phyloP scores from a whole-genome alignment of 768 basidiomycete genomes.

The Amanita muscaria region DNA sequence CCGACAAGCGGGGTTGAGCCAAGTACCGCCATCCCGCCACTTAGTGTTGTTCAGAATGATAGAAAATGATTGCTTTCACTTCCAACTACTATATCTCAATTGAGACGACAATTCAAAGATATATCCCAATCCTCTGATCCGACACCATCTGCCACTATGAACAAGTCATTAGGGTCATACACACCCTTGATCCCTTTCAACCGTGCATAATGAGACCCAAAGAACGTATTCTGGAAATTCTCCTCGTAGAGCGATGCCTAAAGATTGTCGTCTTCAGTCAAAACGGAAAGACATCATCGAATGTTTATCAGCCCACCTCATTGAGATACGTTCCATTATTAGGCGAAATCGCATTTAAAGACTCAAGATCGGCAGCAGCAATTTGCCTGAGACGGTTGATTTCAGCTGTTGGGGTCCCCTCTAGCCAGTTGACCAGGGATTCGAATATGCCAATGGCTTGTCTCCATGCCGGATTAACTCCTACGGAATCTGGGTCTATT shows the following conservation, averaged over 20 bases:
- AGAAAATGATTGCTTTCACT: no score
- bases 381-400: slow-evolving; percentile 5
- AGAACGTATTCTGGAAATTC: slow-evolving; percentile 34
- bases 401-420: neutral
- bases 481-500: slow-evolving; percentile 28
- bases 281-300: neutral
- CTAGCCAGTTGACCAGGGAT: slow-evolving; percentile 16
- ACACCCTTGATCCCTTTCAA: slow-evolving; percentile 33
- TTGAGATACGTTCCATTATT: slow-evolving; percentile 39
- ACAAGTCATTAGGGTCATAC: slow-evolving; percentile 37
- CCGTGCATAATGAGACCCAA: slow-evolving; percentile 33
- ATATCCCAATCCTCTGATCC: slow-evolving; percentile 44
- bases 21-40: no score
- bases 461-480: slow-evolving; percentile 42
- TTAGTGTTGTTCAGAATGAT: no score
- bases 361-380: slow-evolving; percentile 15
- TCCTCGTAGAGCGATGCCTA: slow-evolving; percentile 37
- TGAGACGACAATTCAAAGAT: slow-evolving; percentile 9
- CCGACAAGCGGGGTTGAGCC: no score
- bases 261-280: no score
- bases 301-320: slow-evolving; percentile 26
- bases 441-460: slow-evolving; percentile 26
- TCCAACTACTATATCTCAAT: no score
- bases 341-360: slow-evolving; percentile 20
- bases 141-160: slow-evolving; percentile 38